phyloP scores from a whole-genome alignment of 1,284 basidiomycete genomes.

The Cystobasidiaceae sp. region DNA sequence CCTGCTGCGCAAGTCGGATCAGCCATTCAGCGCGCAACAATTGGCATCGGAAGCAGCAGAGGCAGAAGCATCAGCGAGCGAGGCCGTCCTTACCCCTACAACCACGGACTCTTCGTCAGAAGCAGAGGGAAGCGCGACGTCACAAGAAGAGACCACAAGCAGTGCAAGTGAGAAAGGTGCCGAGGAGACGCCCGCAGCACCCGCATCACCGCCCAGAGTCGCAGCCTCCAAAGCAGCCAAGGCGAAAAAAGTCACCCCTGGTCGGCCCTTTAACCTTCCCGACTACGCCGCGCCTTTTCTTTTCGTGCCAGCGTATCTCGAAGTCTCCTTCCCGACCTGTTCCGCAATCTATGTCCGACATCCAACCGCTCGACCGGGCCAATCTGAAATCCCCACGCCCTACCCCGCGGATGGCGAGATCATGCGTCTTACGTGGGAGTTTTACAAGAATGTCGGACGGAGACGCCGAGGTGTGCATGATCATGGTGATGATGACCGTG shows the following conservation, averaged over 20 bases:
- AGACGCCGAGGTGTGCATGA: slow-evolving; percentile 15
- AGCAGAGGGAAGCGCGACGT: no score
- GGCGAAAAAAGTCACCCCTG: neutral
- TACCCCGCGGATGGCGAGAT: slow-evolving; percentile 89
- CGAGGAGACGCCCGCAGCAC: slow-evolving; percentile 38
- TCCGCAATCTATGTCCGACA: slow-evolving; percentile 91
- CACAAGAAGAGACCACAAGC: no score
- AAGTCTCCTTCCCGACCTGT: slow-evolving; percentile 84
- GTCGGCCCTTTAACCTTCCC: slow-evolving; percentile 67
- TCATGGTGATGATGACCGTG: slow-evolving; percentile 12
- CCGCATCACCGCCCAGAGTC: slow-evolving; percentile 28
- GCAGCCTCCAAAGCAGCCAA: neutral
- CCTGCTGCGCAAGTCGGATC: slow-evolving; percentile 54
- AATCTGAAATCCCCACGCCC: slow-evolving; percentile 88
- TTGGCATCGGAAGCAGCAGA: slow-evolving; percentile 32
- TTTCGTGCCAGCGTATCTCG: slow-evolving; percentile 92
- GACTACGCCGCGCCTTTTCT: slow-evolving; percentile 82
- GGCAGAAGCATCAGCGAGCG: slow-evolving; percentile 16
- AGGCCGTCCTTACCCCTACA: neutral
- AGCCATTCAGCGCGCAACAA: slow-evolving; percentile 7
- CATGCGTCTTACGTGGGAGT: slow-evolving; percentile 70
- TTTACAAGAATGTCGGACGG: slow-evolving; percentile 24
- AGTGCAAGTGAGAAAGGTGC: slow-evolving; percentile 8
- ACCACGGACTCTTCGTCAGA: neutral
- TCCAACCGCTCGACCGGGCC: slow-evolving; percentile 85